These are phyloP conservation scores for Lipomyces sp. DNA, from an alignment of 805 yeast genomes.

Conservation along the genomic window DNA sequence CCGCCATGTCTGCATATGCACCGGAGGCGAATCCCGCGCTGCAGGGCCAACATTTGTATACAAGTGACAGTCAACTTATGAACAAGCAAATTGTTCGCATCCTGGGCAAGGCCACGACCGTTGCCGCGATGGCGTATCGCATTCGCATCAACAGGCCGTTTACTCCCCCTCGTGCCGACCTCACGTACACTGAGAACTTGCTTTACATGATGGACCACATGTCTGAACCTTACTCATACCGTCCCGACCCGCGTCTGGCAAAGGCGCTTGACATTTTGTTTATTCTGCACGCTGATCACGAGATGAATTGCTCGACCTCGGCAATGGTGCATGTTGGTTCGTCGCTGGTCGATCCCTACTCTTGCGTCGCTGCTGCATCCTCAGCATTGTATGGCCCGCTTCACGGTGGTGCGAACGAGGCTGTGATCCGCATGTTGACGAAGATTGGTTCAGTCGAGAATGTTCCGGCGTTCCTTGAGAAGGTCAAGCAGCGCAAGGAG, in stretches of 20 bases:
- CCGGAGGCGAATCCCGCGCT: conserved; percentile 28
- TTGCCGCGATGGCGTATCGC: conserved; percentile 29
- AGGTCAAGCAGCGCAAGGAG: conserved; percentile 25
- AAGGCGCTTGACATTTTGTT: conserved; percentile 26
- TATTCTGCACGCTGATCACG: conserved; percentile 28
- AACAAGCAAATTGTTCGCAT: conserved; percentile 29
- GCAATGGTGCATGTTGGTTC: conserved; percentile 29
- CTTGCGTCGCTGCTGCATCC: conserved; percentile 25
- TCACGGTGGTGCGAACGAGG: conserved; percentile 30
- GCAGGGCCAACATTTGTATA: conserved; percentile 23
- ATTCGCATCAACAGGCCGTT: conserved; percentile 28
- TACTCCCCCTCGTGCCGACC: conserved; percentile 24
- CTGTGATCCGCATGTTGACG: conserved; percentile 28
- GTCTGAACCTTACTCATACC: conserved; percentile 27
- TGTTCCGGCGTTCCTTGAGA: conserved; percentile 21
- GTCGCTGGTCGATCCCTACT: conserved; percentile 28
- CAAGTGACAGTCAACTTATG: conserved; percentile 18
- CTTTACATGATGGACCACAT: conserved; percentile 30
- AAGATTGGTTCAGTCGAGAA: conserved; percentile 25
- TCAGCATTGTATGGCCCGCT: conserved; percentile 28
- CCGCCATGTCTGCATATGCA: conserved; percentile 28
- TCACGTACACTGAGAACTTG: conserved; percentile 26
- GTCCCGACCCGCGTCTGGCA: conserved; percentile 29
- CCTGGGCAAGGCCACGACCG: conserved; percentile 27
- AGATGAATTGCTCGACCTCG: conserved; percentile 28